Base-by-base conservation (phyloP, 352 stramenopile genomes). In the Globisporangium rhizosaccharum region DNA sequence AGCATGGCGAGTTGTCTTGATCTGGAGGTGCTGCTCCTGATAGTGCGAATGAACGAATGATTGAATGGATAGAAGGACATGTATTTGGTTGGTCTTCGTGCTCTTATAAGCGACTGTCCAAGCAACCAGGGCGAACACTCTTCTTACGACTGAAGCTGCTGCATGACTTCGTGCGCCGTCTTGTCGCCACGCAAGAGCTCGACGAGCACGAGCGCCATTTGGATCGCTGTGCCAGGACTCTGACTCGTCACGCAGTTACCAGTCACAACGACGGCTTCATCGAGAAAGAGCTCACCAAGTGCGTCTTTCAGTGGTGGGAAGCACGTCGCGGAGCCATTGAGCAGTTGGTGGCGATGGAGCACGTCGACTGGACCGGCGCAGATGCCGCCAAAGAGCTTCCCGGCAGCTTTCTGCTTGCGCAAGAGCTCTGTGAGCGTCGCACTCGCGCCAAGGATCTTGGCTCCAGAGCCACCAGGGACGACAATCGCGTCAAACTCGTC, bases 201-300 rank as follows among this genome's bases (percentile, higher is more conserved):
- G 14, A 88, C 73, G 25, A 92, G 56, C 12, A 67, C 69, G 37
- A 92, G 42, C 7, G 67, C 78, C 75, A 87, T 76, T 11, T 61
- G 57, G 23, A 92, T 76, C 11, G 71, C 73, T 17, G 82, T 88
- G 5, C 55, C 82, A 18, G 79, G 79, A 10, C 77, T 75, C 61
- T 86, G 67, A 30, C 73, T 88, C 18, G 82, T 92, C 17, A 92
- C 68, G 59, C 79, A 89, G 37, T 88, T 87, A 42, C 67, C 76
- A 0, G 70, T 57, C 20, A 88, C 72, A 33, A 89, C 79, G 30
- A 91, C 68, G 25, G 63, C 57, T 18, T 87, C 68, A 17, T 79
- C 52, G 15, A 65, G 72, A 63, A 84, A 91, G 23, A 85, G 52
- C 28, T 76, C 75, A 5, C 72, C 76, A 18, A 87, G 49, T 44